Conservation (phyloP, 2,329 filamentous ascomycete genomes). For the Pezicula neosporulosa region DNA sequence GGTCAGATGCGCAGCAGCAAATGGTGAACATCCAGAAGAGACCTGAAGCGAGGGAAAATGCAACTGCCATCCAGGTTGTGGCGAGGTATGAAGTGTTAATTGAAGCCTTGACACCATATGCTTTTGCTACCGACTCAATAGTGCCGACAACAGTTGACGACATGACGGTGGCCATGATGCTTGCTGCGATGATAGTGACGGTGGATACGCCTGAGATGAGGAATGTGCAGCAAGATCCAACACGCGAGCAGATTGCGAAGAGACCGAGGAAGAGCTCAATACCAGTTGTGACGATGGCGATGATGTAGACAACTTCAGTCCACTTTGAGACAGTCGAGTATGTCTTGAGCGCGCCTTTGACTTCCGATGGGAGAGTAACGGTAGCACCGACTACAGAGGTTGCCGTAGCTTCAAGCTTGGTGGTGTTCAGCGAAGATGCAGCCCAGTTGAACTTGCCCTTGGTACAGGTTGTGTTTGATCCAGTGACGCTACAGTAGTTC, state of each 20-base stretch:
- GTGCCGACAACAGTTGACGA: slow-evolving; percentile 66
- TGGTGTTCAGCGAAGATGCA: slow-evolving; percentile 65
- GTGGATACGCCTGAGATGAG: slow-evolving; percentile 65
- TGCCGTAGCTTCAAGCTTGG: slow-evolving; percentile 53
- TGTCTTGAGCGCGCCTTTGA: slow-evolving; percentile 64
- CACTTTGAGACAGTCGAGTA: slow-evolving; percentile 75
- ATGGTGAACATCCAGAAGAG: slow-evolving; percentile 90
- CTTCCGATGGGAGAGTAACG: slow-evolving; percentile 62
- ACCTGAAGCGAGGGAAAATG: slow-evolving; percentile 69
- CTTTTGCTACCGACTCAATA: slow-evolving; percentile 62
- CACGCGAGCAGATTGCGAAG: slow-evolving; percentile 78
- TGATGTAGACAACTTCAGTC: slow-evolving; percentile 79
- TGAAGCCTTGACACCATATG: slow-evolving; percentile 65
- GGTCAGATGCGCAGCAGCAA: slow-evolving; percentile 69
- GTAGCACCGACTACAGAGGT: slow-evolving; percentile 41
- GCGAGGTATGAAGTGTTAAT: slow-evolving; percentile 70
- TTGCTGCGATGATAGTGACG: slow-evolving; percentile 54
- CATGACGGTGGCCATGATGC: slow-evolving; percentile 71
- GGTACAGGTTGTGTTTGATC: slow-evolving; percentile 61
- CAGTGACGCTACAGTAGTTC: slow-evolving; percentile 70
- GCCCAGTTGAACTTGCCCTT: slow-evolving; percentile 74
- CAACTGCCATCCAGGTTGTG: slow-evolving; percentile 75
- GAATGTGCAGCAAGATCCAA: slow-evolving; percentile 78
- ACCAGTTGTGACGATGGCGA: slow-evolving; percentile 66
- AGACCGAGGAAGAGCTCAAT: slow-evolving; percentile 75